phyloP scores from a whole-genome alignment of 192 early-diverging fungal genomes.

The Backusella tuberculispora region DNA sequence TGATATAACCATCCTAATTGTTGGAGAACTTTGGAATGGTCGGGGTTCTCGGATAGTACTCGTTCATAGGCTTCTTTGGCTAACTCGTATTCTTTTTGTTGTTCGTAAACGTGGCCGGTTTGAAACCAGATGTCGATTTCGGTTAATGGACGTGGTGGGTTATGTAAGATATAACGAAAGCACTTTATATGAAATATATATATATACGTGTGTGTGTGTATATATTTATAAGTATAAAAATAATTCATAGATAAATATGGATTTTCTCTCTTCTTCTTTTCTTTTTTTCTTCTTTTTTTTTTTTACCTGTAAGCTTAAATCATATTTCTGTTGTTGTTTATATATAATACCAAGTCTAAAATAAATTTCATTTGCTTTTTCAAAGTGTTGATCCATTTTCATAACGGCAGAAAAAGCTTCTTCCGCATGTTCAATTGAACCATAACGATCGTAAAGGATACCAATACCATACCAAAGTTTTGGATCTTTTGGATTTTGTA shows the following conservation, averaged over 20 bases:
- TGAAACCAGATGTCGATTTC: conserved; percentile 98
- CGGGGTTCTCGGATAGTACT: conserved; percentile 86
- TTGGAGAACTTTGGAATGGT: conserved; percentile 94
- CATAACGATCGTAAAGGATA: conserved; percentile 96
- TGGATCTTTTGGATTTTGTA: conserved; percentile 92
- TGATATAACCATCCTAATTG: conserved; percentile 97
- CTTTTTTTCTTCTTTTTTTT: neutral
- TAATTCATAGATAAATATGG: no score
- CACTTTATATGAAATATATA: conserved; percentile 53
- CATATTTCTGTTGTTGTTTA: conserved; percentile 87
- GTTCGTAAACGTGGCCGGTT: conserved; percentile 95
- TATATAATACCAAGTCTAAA: conserved; percentile 98
- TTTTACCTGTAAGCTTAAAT: conserved; percentile 67
- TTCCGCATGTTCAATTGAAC: conserved; percentile 95
- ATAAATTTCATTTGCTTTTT: conserved; percentile 97
- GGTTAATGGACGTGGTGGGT: conserved; percentile 89
- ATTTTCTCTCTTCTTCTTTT: no score
- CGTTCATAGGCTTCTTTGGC: conserved; percentile 94
- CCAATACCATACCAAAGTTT: conserved; percentile 99
- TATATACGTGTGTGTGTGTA: neutral
- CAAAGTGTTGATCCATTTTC: conserved; percentile 94
- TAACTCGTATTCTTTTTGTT: conserved; percentile 78
- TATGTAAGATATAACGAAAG: conserved; percentile 87
- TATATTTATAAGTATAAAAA: no score
- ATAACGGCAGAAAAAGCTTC: conserved; percentile 97